Percentiles rank a stretch among this genome's conserved stretches.
Conservation (phyloP, 2,329 filamentous ascomycete genomes). For the Colletotrichum spinosum region DNA sequence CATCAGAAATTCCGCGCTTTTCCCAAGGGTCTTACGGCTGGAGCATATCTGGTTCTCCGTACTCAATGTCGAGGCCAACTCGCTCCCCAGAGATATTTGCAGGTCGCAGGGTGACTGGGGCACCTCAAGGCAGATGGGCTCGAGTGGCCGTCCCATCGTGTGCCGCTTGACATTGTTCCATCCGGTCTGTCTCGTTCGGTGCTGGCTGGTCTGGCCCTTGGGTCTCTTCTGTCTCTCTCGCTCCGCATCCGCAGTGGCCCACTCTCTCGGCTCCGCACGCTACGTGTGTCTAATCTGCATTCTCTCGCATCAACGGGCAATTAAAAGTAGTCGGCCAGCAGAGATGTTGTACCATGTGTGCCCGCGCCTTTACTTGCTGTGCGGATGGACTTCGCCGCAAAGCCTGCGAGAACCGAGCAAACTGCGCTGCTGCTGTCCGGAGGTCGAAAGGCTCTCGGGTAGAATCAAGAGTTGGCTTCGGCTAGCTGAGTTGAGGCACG, state of each 20-base stretch:
- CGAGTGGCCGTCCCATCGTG: background rate
- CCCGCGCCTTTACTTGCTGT: background rate
- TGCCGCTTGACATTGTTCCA: conserved; percentile 27
- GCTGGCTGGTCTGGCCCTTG: conserved; percentile 5
- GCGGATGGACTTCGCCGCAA: background rate
- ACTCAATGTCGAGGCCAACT: no score
- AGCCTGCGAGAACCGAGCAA: background rate
- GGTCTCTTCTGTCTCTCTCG: conserved; percentile 19
- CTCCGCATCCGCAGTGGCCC: conserved; percentile 31
- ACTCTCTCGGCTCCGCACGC: conserved; percentile 33
- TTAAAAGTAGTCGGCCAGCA: no score
- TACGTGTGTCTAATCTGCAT: conserved; percentile 24
- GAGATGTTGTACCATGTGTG: background rate
- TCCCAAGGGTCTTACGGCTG: no score
- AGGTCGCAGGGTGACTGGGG: no score
- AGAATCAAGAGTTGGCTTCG: no score
- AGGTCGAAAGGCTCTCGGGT: background rate
- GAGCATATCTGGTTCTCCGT: no score
- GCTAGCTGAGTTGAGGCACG: background rate
- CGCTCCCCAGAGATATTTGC: no score
- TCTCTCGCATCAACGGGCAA: conserved; percentile 21
- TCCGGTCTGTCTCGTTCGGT: conserved; percentile 7
- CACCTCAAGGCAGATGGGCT: no score
- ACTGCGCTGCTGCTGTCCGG: conserved; percentile 1
- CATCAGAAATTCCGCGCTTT: no score